These are phyloP conservation scores for Russula emetica DNA, from an alignment of 768 basidiomycete genomes.

Conservation along the genomic window DNA sequence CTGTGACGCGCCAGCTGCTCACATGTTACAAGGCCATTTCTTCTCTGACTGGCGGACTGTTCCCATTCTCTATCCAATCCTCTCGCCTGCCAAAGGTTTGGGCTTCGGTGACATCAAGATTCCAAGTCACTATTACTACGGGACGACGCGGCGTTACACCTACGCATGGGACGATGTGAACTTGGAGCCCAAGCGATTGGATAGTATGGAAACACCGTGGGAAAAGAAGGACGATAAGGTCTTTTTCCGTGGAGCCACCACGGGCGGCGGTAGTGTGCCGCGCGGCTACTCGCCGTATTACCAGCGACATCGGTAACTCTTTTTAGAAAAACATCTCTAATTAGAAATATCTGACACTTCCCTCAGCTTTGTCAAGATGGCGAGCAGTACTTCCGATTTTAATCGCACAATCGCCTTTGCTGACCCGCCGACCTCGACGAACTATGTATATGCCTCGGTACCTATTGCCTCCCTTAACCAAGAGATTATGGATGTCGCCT, in stretches of 20 bases:
- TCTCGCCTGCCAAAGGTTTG: conserved; percentile 83
- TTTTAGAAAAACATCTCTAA: conserved; percentile 18
- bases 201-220: conserved; percentile 86
- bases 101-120: conserved; percentile 91
- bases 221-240: conserved; percentile 80
- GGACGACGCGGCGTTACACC: conserved; percentile 73
- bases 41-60: conserved; percentile 96
- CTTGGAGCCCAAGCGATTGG: conserved; percentile 66
- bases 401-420: conserved; percentile 68
- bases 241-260: conserved; percentile 95
- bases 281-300: conserved; percentile 78
- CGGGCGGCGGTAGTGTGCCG: conserved; percentile 87
- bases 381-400: conserved; percentile 49
- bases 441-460: conserved; percentile 58
- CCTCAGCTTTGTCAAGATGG: conserved; percentile 68
- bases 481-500: conserved; percentile 84
- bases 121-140: conserved; percentile 95
- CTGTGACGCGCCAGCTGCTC: conserved; percentile 77
- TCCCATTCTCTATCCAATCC: conserved; percentile 84
- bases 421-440: conserved; percentile 54
- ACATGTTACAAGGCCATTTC: conserved; percentile 88
- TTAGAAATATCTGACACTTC: conserved; percentile 14
- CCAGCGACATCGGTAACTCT: conserved; percentile 72
- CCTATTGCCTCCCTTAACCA: conserved; percentile 59
- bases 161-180: conserved; percentile 87